These are phyloP conservation scores for Straminergon stramineum DNA, from an alignment of 225 moss, liverwort and hornwort genomes.

Conservation along the genomic window DNA sequence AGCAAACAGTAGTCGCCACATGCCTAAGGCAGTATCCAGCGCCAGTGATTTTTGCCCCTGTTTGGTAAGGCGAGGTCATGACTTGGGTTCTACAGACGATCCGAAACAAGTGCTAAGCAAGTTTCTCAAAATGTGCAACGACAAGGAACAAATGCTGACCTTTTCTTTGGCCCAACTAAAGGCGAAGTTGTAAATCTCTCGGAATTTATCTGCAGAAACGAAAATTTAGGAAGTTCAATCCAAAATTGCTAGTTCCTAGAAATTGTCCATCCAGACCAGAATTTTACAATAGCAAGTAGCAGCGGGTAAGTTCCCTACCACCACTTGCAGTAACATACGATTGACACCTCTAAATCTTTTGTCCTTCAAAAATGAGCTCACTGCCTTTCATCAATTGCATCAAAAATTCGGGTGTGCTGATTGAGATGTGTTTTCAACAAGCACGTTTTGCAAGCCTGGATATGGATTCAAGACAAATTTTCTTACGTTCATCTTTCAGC, in stretches of 20 bases:
- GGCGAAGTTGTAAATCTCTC: conserved; percentile 88
- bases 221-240: background rate
- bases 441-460: background rate
- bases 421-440: background rate
- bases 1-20: conserved; percentile 87
- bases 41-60: conserved; percentile 97
- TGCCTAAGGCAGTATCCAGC: conserved; percentile 86
- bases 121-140: background rate
- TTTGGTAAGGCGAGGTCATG: background rate
- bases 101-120: background rate
- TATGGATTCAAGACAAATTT: background rate
- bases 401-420: background rate
- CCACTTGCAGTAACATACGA: background rate
- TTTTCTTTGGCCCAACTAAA: conserved; percentile 94
- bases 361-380: background rate
- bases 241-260: background rate
- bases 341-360: background rate
- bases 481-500: conserved; percentile 85
- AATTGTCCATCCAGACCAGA: background rate
- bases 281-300: background rate
- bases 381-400: background rate
- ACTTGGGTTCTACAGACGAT: background rate
- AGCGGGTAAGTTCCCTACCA: background rate
- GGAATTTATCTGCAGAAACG: conserved; percentile 69
- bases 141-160: conserved; percentile 22